These are phyloP conservation scores for Thinopyrum elongatum DNA, from an alignment of 176 grass and related monocot species.

Conservation along the genomic window DNA sequence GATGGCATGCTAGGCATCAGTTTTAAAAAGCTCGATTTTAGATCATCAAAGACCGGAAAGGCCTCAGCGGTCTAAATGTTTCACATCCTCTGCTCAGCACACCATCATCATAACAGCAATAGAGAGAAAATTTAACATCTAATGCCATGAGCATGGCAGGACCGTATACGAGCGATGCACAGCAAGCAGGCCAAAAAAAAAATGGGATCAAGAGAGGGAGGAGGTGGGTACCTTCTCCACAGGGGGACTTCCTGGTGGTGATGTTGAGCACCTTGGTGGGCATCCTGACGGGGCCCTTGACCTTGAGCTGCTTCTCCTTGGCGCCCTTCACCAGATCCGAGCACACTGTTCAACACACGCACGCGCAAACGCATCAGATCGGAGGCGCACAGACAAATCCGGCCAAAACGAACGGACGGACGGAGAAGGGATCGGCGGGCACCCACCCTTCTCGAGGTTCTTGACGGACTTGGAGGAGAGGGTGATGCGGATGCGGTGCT, in stretches of 20 bases:
- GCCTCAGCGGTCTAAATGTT: constrained; percentile 32
- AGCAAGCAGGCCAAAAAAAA: not conserved
- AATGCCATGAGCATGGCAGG: too few relatives aligned
- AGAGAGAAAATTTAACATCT: too few relatives aligned
- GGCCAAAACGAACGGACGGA: too few relatives aligned
- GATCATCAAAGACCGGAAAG: constrained; percentile 29
- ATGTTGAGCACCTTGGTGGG: constrained; percentile 70
- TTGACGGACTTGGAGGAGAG: constrained; percentile 59
- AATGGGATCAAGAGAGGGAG: not conserved
- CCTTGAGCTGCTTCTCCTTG: constrained; percentile 43
- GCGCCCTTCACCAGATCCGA: constrained; percentile 51
- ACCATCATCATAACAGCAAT: not conserved
- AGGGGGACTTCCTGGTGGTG: constrained; percentile 67
- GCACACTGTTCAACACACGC: constrained; percentile 32
- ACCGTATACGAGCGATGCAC: too few relatives aligned
- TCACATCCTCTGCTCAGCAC: constrained; percentile 41
- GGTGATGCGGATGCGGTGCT: constrained; percentile 59
- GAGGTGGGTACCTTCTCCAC: constrained; percentile 40
- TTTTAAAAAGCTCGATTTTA: constrained; percentile 62
- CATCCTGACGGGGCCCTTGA: constrained; percentile 54
- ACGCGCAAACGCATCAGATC: too few relatives aligned
- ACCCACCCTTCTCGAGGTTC: constrained; percentile 46
- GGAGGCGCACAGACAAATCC: too few relatives aligned
- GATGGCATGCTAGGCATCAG: constrained; percentile 41
- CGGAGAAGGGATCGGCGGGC: too few relatives aligned